A percentile compares a stretch with the other conserved stretches of the same genome.
These are phyloP conservation scores for Tricladium varicosporioides DNA, from an alignment of 2,329 filamentous ascomycete genomes.

Conservation along the genomic window DNA sequence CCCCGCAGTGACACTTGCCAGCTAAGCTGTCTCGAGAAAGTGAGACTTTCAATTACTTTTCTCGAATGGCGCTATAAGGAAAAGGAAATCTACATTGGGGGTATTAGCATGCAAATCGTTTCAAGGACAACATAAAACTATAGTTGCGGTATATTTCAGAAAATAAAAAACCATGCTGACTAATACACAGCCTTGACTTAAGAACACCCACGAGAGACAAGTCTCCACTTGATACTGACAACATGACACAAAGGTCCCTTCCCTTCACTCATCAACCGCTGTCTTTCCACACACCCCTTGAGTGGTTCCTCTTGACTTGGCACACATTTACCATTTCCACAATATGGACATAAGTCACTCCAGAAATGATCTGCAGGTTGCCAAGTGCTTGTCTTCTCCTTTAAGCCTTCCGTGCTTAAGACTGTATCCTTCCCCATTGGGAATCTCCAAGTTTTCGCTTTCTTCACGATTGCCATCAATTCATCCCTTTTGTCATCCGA, in stretches of 20 bases:
- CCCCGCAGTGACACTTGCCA: too few relatives aligned
- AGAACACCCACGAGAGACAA: not conserved
- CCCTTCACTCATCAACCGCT: not conserved
- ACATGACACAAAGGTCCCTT: conserved; percentile 2
- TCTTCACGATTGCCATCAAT: conserved; percentile 21
- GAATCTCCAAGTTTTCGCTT: conserved; percentile 25
- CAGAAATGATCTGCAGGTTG: conserved; percentile 13
- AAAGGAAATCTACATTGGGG: too few relatives aligned
- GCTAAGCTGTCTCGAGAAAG: too few relatives aligned
- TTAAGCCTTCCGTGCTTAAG: conserved; percentile 16
- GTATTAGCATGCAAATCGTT: too few relatives aligned
- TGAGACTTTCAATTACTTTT: too few relatives aligned
- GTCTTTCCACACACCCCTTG: conserved; percentile 1
- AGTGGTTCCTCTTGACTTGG: not conserved
- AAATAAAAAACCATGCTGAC: too few relatives aligned
- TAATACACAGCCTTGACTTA: too few relatives aligned
- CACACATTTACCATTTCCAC: not conserved
- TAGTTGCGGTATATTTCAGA: too few relatives aligned
- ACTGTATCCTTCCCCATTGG: conserved; percentile 14
- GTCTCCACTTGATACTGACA: not conserved
- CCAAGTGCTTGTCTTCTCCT: conserved; percentile 12
- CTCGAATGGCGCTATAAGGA: too few relatives aligned
- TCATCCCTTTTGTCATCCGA: conserved; percentile 26
- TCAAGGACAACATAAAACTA: too few relatives aligned
- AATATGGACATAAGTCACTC: conserved; percentile 22